phyloP scores from a whole-genome alignment of 176 grass and related monocot species.

The Triticum turgidum region DNA sequence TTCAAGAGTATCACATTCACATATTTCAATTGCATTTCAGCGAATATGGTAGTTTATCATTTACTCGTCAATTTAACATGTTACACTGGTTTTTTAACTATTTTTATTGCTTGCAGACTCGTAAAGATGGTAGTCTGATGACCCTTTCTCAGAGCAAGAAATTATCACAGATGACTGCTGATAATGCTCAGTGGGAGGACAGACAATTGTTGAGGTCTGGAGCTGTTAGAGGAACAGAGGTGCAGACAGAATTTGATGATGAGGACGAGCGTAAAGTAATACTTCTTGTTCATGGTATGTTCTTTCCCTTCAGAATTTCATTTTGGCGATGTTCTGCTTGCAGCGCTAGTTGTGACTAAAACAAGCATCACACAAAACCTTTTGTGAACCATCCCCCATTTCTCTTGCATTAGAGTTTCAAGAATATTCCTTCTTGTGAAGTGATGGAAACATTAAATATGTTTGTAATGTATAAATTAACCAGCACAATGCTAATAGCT shows the following conservation, averaged over 20 bases:
- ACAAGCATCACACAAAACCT: not conserved
- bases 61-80: not conserved
- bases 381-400: not conserved
- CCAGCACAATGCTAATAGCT: not conserved
- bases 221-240: slow-evolving; percentile 96
- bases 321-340: not conserved
- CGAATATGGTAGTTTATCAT: not conserved
- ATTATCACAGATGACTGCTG: slow-evolving; percentile 91
- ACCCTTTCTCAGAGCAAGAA: slow-evolving; percentile 96
- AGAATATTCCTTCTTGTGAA: slow-evolving; percentile 20
- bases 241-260: slow-evolving; percentile 96
- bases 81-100: slow-evolving; percentile 10
- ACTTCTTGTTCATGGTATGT: slow-evolving; percentile 97
- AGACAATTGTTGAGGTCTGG: slow-evolving; percentile 92
- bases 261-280: slow-evolving; percentile 99
- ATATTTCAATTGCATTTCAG: not conserved
- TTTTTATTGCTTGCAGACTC: slow-evolving; percentile 57
- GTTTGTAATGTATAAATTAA: not conserved
- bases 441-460: slow-evolving; percentile 11
- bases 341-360: not conserved
- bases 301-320: not conserved
- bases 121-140: slow-evolving; percentile 89
- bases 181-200: slow-evolving; percentile 99
- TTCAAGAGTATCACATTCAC: not conserved
- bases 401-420: slow-evolving; percentile 25